Base-by-base conservation (phyloP, 2,329 filamentous ascomycete species). In the Chrysoporthe deuterocubensis region DNA sequence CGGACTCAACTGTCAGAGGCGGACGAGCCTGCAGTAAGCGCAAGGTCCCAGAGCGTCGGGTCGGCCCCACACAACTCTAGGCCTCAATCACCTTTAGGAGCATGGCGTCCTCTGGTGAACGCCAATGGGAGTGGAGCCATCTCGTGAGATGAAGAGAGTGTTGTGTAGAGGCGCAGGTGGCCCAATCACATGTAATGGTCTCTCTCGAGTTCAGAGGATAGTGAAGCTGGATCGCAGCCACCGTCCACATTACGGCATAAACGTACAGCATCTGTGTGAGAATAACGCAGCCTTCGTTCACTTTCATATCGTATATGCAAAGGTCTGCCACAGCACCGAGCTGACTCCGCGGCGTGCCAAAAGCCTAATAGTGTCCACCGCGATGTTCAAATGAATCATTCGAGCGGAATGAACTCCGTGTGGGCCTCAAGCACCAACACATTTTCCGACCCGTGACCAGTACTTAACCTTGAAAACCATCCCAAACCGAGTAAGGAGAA, bases 231-330 rank as follows among this genome's bases (percentile, higher is more conserved):
- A 32, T 34, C 16, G 26, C 50, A 54, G 13, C 26, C 50, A 54
- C 16, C 21, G 32, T 16, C 48, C 8, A 2, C 54, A 40, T 4
- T 11, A 56, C 9, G 32, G 6, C 16, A 40, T 11, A 40, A 21
- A 32, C 18, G 34, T 16, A 57, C 9, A 13, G 32, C 18, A n/a
- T 18, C 16, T 57, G 54, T n/a, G n/a, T 37, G 46, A 50, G 52
- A n/a, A 6, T 9, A 57, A 40, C 14, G 34, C 26, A 21, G 54
- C 54, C 54, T 37, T 57, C 18, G 54, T 40, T 57, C 1, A 18
- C 34, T 57, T 57, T 40, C 7, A 32, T 8, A 57, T 57, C 54
- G 54, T 57, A 57, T 57, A 57, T 40, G 40, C 54, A 57, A 57
- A 18, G 32, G 34, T 40, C 54, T 57, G 54, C 18, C 54, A 57